Evolutionary conservation across 768 basidiomycete genomes (phyloP).

Genomic region (Suillus americanus): DNA sequence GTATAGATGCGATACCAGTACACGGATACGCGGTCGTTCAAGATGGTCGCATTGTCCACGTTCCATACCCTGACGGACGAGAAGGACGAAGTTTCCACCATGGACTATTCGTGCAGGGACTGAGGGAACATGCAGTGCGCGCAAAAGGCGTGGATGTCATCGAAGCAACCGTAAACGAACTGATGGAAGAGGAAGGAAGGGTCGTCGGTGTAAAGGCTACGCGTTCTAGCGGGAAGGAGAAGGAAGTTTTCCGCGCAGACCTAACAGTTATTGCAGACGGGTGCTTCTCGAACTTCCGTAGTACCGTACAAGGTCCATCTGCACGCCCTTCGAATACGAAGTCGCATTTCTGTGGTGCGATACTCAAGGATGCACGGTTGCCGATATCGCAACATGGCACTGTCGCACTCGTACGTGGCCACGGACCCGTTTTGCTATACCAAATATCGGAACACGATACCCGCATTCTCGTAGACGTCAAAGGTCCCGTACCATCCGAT

Average conservation of each 20-base stretch:
- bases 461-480: slow-evolving; percentile 90
- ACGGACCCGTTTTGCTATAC: slow-evolving; percentile 90
- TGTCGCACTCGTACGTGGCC: slow-evolving; percentile 75
- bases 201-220: slow-evolving; percentile 71
- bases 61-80: slow-evolving; percentile 76
- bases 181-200: slow-evolving; percentile 59
- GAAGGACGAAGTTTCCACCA: slow-evolving; percentile 93
- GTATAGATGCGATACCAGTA: slow-evolving; percentile 83
- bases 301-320: slow-evolving; percentile 54
- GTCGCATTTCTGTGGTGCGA: slow-evolving; percentile 82
- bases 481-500: slow-evolving; percentile 77
- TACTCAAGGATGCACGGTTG: slow-evolving; percentile 74
- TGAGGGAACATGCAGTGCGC: slow-evolving; percentile 63
- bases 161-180: slow-evolving; percentile 80
- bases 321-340: slow-evolving; percentile 53
- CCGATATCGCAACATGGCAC: slow-evolving; percentile 82
- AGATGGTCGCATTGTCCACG: slow-evolving; percentile 67
- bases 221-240: slow-evolving; percentile 35
- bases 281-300: slow-evolving; percentile 91
- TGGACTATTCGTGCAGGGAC: slow-evolving; percentile 80
- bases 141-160: slow-evolving; percentile 74
- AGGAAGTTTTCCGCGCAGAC: slow-evolving; percentile 65
- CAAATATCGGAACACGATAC: slow-evolving; percentile 89
- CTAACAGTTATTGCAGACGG: slow-evolving; percentile 92
- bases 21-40: slow-evolving; percentile 83